A percentile compares a stretch with the other conserved stretches of the same genome.
These are phyloP conservation scores for Ogataea neopini DNA, from an alignment of 805 yeast species.

Conservation along the genomic window DNA sequence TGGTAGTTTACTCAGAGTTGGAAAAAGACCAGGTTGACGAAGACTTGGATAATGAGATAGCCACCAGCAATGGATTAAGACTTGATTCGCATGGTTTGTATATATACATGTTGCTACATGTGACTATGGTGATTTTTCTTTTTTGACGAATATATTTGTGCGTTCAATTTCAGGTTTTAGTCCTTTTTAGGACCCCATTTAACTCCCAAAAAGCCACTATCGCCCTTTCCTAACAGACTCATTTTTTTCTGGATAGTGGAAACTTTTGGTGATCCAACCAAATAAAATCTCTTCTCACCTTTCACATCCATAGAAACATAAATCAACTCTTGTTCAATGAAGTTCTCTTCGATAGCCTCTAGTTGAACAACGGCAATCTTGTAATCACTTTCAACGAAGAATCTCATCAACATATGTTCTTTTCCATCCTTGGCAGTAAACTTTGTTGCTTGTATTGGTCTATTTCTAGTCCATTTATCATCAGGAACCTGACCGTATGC, in stretches of 20 bases:
- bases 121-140: constrained; percentile 9
- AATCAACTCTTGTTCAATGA: constrained; percentile 66
- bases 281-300: constrained; percentile 64
- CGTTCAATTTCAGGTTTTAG: constrained; percentile 16
- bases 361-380: constrained; percentile 71
- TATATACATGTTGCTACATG: constrained; percentile 14
- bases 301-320: constrained; percentile 77
- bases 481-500: constrained; percentile 76
- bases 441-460: constrained; percentile 76
- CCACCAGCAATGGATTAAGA: constrained; percentile 16
- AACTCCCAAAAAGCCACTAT: constrained; percentile 71
- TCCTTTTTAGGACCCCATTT: constrained; percentile 83
- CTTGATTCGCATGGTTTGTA: constrained; percentile 13
- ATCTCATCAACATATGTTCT: constrained; percentile 80
- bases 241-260: constrained; percentile 45
- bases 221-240: constrained; percentile 41
- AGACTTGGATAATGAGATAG: constrained; percentile 14
- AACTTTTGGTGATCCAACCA: constrained; percentile 60
- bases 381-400: constrained; percentile 74
- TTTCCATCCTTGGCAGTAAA: constrained; percentile 68
- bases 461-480: constrained; percentile 84
- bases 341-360: constrained; percentile 74
- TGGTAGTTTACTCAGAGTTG: constrained; percentile 8
- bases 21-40: constrained; percentile 21
- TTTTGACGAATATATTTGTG: background rate